Base-by-base conservation (phyloP, 176 grass and related monocot genomes). In the Echinochloa phyllopogon region DNA sequence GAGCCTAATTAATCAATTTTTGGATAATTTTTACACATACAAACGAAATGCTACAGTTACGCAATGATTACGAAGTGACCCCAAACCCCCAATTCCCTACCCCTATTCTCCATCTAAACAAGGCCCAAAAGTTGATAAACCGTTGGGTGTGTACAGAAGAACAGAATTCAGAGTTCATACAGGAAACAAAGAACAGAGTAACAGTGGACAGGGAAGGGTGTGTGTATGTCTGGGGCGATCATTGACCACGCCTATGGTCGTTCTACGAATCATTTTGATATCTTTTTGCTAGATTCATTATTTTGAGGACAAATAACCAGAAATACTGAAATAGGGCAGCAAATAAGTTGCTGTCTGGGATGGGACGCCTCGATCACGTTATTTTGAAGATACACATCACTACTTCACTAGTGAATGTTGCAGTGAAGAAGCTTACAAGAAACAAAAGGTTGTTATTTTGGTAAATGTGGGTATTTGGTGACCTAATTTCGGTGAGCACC, bases 141-240 rank as follows among this genome's bases (percentile, higher is more conserved):
- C 65, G 84, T 71, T 80, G 53, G 17, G 37, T 33, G 73, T 49
- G 45, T 49, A 74, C 4, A 27, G 50, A 79, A 11, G 56, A 80
- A 70, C 33, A 62, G n/a, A 50, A 38, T 59, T 33, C 21, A 55
- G 20, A 23, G 43, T 72, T 69, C 65, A 25, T 49, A 40, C 33
- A 40, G 43, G 43, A 73, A 53, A 40, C 49, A 59, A 3, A 38
- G 25, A 44, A 3, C 24, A 68, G 24, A 29, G 33, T 5, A 55
- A 42, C 33, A 79, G 72, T 84, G 36, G 62, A 49, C 24, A 10
- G 65, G 10, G 45, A 6, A 51, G 82, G 24, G 40, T 5, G 33
- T 42, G 39, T 29, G 42, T 42, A n/a, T 29, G 42, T 45, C 14
- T 29, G 36, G 49, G 72, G 15, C 16, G 79, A 81, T 13, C 13